Conservation (phyloP, 2,329 filamentous ascomycete species). For the Emydomyces testavorans region DNA sequence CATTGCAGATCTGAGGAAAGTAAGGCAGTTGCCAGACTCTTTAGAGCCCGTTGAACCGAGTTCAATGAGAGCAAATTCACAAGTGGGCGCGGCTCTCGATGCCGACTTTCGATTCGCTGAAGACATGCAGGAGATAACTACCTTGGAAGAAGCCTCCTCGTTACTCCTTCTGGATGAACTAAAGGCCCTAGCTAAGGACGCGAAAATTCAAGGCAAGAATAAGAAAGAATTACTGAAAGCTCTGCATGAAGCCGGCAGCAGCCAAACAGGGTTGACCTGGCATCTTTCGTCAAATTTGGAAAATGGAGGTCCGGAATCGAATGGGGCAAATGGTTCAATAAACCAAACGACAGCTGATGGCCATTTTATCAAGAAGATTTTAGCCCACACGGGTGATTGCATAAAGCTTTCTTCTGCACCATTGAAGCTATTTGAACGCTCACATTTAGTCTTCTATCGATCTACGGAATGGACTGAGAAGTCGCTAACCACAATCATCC, state of each 20-base stretch:
- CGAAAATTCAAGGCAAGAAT: slow-evolving; percentile 74
- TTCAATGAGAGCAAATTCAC: slow-evolving; percentile 40
- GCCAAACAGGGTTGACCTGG: slow-evolving; percentile 64
- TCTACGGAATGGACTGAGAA: slow-evolving; percentile 97
- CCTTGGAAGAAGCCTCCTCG: slow-evolving; percentile 70
- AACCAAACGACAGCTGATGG: slow-evolving; percentile 51
- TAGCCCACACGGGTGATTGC: slow-evolving; percentile 67
- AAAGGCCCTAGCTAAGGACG: slow-evolving; percentile 71
- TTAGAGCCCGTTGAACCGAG: slow-evolving; percentile 25
- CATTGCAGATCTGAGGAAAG: slow-evolving; percentile 51
- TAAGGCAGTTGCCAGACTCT: slow-evolving; percentile 44
- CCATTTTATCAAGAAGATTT: slow-evolving; percentile 66
- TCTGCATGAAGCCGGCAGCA: slow-evolving; percentile 61
- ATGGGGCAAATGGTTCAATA: slow-evolving; percentile 13
- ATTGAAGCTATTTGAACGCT: slow-evolving; percentile 77
- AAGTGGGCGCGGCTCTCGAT: slow-evolving; percentile 41
- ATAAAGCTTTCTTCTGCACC: slow-evolving; percentile 63
- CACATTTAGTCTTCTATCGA: slow-evolving; percentile 90
- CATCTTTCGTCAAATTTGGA: slow-evolving; percentile 26
- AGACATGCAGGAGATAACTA: slow-evolving; percentile 60
- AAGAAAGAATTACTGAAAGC: slow-evolving; percentile 68
- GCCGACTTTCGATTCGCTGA: slow-evolving; percentile 68
- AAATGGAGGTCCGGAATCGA: neutral
- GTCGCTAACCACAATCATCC: slow-evolving; percentile 84
- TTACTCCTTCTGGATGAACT: slow-evolving; percentile 80